Base-by-base conservation (phyloP, 1,284 basidiomycete genomes). In the Ceratobasidium theobromae region DNA sequence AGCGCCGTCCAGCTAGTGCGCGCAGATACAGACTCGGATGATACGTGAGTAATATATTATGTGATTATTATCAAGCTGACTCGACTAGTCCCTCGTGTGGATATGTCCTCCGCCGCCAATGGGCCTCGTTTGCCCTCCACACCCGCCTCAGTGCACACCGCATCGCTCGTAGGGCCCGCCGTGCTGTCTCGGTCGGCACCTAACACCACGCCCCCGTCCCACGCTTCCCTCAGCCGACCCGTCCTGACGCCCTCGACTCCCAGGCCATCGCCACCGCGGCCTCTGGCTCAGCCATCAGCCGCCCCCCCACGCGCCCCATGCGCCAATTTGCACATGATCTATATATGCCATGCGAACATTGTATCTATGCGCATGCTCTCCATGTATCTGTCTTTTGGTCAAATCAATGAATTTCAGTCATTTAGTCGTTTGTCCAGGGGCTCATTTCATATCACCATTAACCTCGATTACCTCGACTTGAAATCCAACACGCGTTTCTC, bases 191-290 rank as follows among this genome's bases (percentile, higher is more conserved):
- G 3, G 55, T 58, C 38, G 55, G 55, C 18, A 58, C 55, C 21
- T 58, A 41, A 27, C 55, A 40, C 28, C 27, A 41, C 43, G 27
- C 55, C 54, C 16, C 27, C 40, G 4, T 9, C 12, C 18, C 40
- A 41, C 35, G 35, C 35, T 57, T 25, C 40, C 8, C 55, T 23
- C 55, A 58, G 55, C 55, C 55, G 55, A 58, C 55, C 55, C 55
- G 55, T 58, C 43, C 55, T n/a, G 28, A 58, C 55, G 55, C 55
- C 43, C 55, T 58, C 55, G 55, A 58, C 55, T 58, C 18, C 43
- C 55, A 8, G 6, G 18, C 43, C 43, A 8, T 6, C 35, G 8
- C 35, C 8, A 8, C 35, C 43, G 43, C 14, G 43, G 21, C 48
- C 8, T 25, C 8, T 18, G 16, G 23, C 21, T 18, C 18, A 4